These are phyloP conservation scores for Corchorus olitorius DNA, from an alignment of 345 rosid species.

Conservation along the genomic window DNA sequence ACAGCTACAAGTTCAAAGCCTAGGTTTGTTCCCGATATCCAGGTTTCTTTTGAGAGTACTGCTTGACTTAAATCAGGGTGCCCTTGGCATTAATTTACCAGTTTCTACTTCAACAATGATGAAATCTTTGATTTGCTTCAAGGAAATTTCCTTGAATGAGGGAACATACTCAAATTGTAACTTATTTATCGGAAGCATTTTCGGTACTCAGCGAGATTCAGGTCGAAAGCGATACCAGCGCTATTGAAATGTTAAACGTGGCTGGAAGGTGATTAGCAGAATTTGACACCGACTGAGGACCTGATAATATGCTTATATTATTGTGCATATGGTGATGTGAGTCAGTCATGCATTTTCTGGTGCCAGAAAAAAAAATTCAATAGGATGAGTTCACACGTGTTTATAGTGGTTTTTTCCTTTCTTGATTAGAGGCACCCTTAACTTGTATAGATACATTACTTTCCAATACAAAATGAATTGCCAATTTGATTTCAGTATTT, in stretches of 20 bases:
- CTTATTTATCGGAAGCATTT: conserved; percentile 12
- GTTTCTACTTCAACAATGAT: background rate
- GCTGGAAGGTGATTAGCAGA: background rate
- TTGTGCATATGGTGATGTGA: conserved; percentile 17
- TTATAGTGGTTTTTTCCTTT: background rate
- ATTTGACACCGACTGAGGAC: background rate
- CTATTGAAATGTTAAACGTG: background rate
- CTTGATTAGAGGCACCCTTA: conserved; percentile 26
- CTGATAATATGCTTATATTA: conserved; percentile 8
- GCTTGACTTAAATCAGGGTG: conserved; percentile 31
- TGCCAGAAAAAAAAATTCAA: conserved; percentile 19
- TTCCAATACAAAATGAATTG: conserved; percentile 19
- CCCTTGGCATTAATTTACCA: background rate
- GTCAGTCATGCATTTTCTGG: conserved; percentile 5
- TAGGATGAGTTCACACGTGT: conserved; percentile 24
- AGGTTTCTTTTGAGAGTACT: conserved; percentile 65
- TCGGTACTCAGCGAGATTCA: background rate
- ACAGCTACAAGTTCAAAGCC: conserved; percentile 54
- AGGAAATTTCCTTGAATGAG: background rate
- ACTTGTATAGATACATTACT: conserved; percentile 38
- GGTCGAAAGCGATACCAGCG: background rate
- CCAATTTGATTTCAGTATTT: conserved; percentile 10
- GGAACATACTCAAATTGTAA: background rate
- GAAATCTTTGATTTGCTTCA: conserved; percentile 7
- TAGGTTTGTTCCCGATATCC: conserved; percentile 27